Percentiles rank a stretch among this genome's conserved stretches.
Evolutionary conservation across 768 basidiomycete genomes (phyloP).

Genomic region (Amanita polypyramis): DNA sequence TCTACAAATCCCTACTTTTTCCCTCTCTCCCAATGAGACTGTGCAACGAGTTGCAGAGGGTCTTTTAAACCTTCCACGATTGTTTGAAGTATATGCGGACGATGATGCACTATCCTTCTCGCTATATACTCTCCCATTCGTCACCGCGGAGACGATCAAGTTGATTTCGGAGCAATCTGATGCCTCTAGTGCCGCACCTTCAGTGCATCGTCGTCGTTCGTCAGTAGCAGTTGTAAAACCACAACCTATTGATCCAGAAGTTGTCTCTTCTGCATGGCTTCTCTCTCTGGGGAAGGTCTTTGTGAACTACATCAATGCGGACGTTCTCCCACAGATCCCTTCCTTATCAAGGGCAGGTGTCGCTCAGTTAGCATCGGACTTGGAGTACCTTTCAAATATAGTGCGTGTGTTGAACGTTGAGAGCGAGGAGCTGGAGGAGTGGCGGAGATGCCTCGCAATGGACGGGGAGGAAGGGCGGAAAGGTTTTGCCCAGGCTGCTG

Average conservation of each 20-base stretch:
- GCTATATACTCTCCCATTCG: slow-evolving; percentile 67
- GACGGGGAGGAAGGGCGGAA: slow-evolving; percentile 39
- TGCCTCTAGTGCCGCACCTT: slow-evolving; percentile 19
- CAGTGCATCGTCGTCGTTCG: slow-evolving; percentile 29
- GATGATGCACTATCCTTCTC: slow-evolving; percentile 89
- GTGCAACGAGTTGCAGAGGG: slow-evolving; percentile 89
- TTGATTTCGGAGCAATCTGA: slow-evolving; percentile 31
- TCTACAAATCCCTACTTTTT: slow-evolving; percentile 81
- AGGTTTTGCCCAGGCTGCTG: slow-evolving; percentile 17
- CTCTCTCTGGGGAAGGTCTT: slow-evolving; percentile 80
- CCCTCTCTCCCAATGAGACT: slow-evolving; percentile 80
- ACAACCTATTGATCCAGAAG: slow-evolving; percentile 52
- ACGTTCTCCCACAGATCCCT: slow-evolving; percentile 63
- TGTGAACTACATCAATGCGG: slow-evolving; percentile 58
- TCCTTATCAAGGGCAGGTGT: slow-evolving; percentile 56
- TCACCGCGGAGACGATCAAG: slow-evolving; percentile 46
- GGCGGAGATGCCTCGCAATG: slow-evolving; percentile 64
- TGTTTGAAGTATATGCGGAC: slow-evolving; percentile 91
- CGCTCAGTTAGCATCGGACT: slow-evolving; percentile 76
- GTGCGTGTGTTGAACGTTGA: slow-evolving; percentile 87
- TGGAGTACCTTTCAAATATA: slow-evolving; percentile 87
- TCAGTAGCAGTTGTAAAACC: slow-evolving; percentile 27
- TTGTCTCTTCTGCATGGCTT: slow-evolving; percentile 86
- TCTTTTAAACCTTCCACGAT: slow-evolving; percentile 82
- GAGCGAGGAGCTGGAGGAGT: slow-evolving; percentile 64